Evolutionary conservation across 176 grass and related monocot genomes (phyloP).

Genomic region (Avena atlantica): DNA sequence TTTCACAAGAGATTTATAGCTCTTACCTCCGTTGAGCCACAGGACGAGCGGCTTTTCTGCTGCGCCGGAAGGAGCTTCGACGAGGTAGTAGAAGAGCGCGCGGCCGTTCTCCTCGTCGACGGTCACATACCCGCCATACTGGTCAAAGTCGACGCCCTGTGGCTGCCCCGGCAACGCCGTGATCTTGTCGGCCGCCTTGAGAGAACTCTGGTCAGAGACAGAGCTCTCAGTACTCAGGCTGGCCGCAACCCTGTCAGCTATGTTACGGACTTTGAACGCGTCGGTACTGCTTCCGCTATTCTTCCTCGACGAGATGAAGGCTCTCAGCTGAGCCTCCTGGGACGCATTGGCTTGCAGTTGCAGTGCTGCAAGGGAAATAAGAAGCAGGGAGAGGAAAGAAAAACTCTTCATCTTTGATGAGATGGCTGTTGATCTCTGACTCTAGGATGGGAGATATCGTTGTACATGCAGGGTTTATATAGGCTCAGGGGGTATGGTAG

Average conservation of each 20-base stretch:
- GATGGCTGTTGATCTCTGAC: background rate
- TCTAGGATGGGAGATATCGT: background rate
- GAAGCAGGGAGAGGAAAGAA: background rate
- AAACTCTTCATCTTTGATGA: slow-evolving; percentile 26
- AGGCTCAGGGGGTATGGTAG: background rate
- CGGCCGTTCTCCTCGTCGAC: slow-evolving; percentile 42
- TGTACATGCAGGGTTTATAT: background rate
- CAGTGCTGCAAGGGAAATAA: background rate
- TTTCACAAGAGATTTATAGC: background rate
- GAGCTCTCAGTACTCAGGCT: background rate
- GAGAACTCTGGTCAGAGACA: slow-evolving; percentile 8
- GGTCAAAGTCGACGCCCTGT: slow-evolving; percentile 39
- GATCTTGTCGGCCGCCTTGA: slow-evolving; percentile 57
- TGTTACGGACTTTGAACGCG: background rate
- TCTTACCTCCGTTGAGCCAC: slow-evolving; percentile 72
- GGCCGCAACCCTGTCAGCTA: background rate
- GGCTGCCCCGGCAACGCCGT: slow-evolving; percentile 57
- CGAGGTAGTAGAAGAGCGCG: slow-evolving; percentile 67
- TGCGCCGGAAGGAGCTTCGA: slow-evolving; percentile 27
- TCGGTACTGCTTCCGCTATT: background rate
- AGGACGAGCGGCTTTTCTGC: slow-evolving; percentile 56
- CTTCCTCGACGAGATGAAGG: slow-evolving; percentile 38
- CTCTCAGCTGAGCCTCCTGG: slow-evolving; percentile 32
- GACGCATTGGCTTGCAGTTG: slow-evolving; percentile 11
- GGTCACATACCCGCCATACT: slow-evolving; percentile 59